These are phyloP conservation scores for Berkeleyomyces basicola DNA, from an alignment of 2,329 filamentous ascomycete species.

Conservation along the genomic window DNA sequence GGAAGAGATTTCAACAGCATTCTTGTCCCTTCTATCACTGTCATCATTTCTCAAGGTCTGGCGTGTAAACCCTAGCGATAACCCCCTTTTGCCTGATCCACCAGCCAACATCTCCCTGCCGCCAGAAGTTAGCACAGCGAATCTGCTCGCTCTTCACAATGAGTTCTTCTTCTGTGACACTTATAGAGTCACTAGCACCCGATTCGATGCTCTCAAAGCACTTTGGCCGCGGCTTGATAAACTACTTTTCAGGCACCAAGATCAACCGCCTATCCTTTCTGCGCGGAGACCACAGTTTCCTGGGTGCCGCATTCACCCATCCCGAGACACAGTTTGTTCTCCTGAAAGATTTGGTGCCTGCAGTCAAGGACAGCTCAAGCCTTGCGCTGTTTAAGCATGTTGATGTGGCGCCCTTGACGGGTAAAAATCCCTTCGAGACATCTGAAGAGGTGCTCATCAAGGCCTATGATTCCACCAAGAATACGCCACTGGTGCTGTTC, in stretches of 20 bases:
- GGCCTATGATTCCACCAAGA: conserved; percentile 54
- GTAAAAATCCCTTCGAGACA: conserved; percentile 50
- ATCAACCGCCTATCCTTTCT: conserved; percentile 70
- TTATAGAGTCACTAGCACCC: conserved; percentile 23
- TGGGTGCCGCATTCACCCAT: conserved; percentile 49
- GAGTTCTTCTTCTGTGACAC: conserved; percentile 3
- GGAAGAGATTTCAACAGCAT: not conserved
- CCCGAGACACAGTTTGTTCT: conserved; percentile 57
- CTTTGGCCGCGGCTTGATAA: conserved; percentile 64
- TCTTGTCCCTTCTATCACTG: not conserved
- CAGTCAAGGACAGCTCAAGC: conserved; percentile 36
- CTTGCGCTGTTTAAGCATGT: conserved; percentile 53
- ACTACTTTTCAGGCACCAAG: conserved; percentile 68
- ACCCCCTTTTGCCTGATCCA: not conserved
- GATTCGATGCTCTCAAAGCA: conserved; percentile 54
- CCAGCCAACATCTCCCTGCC: not conserved
- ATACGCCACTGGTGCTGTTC: conserved; percentile 60
- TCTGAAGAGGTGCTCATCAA: conserved; percentile 58
- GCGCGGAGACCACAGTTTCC: conserved; percentile 52
- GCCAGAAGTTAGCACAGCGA: not conserved
- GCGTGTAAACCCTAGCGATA: not conserved
- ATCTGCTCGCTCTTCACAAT: not conserved
- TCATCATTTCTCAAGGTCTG: not conserved
- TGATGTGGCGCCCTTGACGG: conserved; percentile 55
- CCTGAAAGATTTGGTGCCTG: conserved; percentile 61